Evolutionary conservation across 1,284 basidiomycete species (phyloP).

Genomic region (Veloporphyrellus conicus): DNA sequence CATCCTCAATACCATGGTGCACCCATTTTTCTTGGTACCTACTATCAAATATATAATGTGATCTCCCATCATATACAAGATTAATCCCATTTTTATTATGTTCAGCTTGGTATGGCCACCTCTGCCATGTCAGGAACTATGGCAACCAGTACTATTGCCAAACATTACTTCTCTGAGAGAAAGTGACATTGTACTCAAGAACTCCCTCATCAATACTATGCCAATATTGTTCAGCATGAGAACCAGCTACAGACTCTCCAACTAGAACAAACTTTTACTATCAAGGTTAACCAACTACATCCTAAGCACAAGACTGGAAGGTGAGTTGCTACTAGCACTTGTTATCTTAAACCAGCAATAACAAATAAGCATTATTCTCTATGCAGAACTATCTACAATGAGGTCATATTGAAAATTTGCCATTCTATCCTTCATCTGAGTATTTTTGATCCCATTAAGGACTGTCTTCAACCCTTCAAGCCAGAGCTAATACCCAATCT

Average conservation of each 20-base stretch:
- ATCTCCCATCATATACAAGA: constrained; percentile 3
- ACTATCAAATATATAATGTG: constrained; percentile 2
- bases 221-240: not conserved
- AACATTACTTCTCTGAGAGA: not conserved
- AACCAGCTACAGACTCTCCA: not conserved
- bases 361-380: too few relatives aligned
- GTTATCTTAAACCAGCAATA: too few relatives aligned
- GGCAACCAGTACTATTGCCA: not conserved
- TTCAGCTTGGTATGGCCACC: constrained; percentile 4
- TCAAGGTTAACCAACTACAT: not conserved
- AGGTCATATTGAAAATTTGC: not conserved
- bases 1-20: not conserved
- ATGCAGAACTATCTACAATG: not conserved
- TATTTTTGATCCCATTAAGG: not conserved
- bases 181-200: not conserved
- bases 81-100: constrained; percentile 1
- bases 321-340: too few relatives aligned
- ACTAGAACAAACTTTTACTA: not conserved
- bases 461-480: not conserved
- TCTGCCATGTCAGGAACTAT: not conserved
- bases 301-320: not conserved
- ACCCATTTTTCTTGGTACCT: not conserved
- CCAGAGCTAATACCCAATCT: not conserved
- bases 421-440: not conserved
- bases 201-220: not conserved